Conservation (phyloP, 2,329 filamentous ascomycete species). For the Alternaria sp. region DNA sequence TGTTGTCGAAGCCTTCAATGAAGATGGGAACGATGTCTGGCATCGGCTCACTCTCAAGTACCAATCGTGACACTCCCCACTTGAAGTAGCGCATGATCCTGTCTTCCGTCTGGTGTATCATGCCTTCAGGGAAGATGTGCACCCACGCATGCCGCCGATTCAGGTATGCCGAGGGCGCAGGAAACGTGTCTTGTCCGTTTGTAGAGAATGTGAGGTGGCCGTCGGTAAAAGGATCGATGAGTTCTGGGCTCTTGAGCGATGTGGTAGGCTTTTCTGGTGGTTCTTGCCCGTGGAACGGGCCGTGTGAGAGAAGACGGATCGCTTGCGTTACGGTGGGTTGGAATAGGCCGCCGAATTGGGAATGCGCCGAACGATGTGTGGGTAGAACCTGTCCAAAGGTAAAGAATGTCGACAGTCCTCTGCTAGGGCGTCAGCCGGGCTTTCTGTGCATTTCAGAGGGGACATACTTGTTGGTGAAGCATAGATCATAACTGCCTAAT, state of each 20-base stretch:
- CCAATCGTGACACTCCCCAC: conserved; percentile 91
- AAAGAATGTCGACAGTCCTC: conserved; percentile 79
- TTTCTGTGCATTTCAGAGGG: background rate
- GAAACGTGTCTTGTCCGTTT: conserved; percentile 68
- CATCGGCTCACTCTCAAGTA: conserved; percentile 85
- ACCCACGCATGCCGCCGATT: conserved; percentile 80
- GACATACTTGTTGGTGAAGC: conserved; percentile 81
- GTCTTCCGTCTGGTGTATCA: conserved; percentile 83
- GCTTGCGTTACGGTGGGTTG: conserved; percentile 88
- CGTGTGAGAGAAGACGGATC: conserved; percentile 77
- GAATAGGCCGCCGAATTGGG: conserved; percentile 80
- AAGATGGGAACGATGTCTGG: conserved; percentile 94
- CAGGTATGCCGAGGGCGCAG: conserved; percentile 73
- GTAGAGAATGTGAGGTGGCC: conserved; percentile 68
- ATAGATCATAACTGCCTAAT: conserved; percentile 92
- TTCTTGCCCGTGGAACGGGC: conserved; percentile 52
- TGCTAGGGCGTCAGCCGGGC: conserved; percentile 46
- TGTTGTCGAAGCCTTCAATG: conserved; percentile 83
- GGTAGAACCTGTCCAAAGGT: conserved; percentile 87
- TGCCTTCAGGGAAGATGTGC: conserved; percentile 95
- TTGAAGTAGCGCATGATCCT: conserved; percentile 94
- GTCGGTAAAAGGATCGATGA: conserved; percentile 62
- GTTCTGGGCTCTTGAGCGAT: conserved; percentile 38
- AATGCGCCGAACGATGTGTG: conserved; percentile 82
- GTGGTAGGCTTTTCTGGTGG: conserved; percentile 29